Conservation (phyloP, 805 yeast species). For the Ogataea ramenticola region DNA sequence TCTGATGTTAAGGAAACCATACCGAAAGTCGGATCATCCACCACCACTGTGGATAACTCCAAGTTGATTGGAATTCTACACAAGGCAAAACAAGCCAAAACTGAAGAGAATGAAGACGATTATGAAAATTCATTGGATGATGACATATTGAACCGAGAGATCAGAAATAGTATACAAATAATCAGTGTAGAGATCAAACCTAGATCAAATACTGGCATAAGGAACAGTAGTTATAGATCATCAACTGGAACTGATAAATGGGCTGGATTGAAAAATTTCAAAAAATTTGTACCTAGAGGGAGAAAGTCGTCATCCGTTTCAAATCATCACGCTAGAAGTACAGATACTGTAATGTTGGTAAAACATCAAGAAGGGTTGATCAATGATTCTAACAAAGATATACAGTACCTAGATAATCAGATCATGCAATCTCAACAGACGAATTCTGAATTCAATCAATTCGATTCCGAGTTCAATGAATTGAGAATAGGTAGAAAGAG, state of each 20-base stretch:
- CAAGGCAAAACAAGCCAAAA: background rate
- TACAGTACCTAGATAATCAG: background rate
- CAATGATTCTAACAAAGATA: background rate
- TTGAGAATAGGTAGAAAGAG: background rate
- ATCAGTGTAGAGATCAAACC: background rate
- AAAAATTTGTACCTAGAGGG: background rate
- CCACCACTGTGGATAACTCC: background rate
- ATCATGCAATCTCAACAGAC: background rate
- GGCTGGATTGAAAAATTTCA: background rate
- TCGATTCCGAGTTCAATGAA: conserved; percentile 10
- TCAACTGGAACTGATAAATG: background rate
- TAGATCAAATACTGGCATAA: no score
- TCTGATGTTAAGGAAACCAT: background rate
- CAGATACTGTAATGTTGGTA: conserved; percentile 8
- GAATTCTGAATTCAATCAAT: conserved; percentile 6
- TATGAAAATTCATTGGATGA: background rate
- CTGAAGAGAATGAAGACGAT: background rate
- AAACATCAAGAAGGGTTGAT: background rate
- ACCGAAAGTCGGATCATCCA: background rate
- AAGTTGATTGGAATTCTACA: background rate
- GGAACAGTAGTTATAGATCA: background rate
- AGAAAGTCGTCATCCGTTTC: background rate
- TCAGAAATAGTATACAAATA: background rate
- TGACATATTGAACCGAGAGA: background rate
- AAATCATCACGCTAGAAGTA: conserved; percentile 1